A percentile compares a stretch with the other conserved stretches of the same genome.
phyloP scores from a whole-genome alignment of 1,139 yeast species.

The Zygoascus sp. region DNA sequence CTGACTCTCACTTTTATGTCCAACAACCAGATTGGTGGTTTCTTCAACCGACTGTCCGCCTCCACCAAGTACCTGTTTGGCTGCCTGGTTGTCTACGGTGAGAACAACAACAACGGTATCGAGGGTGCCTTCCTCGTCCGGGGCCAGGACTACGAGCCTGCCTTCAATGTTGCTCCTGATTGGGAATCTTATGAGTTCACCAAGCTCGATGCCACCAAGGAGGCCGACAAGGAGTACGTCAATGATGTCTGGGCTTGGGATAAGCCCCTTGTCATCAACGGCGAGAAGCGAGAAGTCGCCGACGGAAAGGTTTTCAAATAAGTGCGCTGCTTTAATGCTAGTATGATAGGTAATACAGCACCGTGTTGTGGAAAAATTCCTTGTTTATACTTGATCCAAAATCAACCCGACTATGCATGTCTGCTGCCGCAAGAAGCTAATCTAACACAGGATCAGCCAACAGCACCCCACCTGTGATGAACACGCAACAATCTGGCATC shows the following conservation, averaged over 20 bases:
- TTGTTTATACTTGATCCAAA: too few relatives aligned
- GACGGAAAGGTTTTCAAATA: constrained; percentile 85
- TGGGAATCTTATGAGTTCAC: constrained; percentile 82
- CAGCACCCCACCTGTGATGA: constrained; percentile 24
- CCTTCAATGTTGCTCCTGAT: constrained; percentile 98
- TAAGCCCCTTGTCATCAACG: constrained; percentile 62
- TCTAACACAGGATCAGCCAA: too few relatives aligned
- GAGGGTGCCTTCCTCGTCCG: constrained; percentile 91
- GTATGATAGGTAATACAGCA: background rate
- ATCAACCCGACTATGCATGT: too few relatives aligned
- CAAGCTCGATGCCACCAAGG: constrained; percentile 63
- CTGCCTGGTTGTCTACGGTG: constrained; percentile 91
- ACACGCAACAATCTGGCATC: constrained; percentile 32
- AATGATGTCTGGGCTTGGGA: constrained; percentile 86
- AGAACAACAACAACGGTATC: constrained; percentile 97
- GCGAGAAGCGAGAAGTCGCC: constrained; percentile 63
- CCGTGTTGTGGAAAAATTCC: too few relatives aligned
- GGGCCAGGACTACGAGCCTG: constrained; percentile 89
- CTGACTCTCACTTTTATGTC: constrained; percentile 97
- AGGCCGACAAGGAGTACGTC: constrained; percentile 63
- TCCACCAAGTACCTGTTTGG: constrained; percentile 96
- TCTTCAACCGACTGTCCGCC: constrained; percentile 90
- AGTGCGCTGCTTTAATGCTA: constrained; percentile 14
- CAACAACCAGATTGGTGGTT: constrained; percentile 96
- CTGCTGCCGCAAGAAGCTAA: too few relatives aligned